Evolutionary conservation across 192 early-diverging fungal genomes (phyloP), one percentile per base, ranked within the genome.

Genomic region (Polychytrium aggregatum): DNA sequence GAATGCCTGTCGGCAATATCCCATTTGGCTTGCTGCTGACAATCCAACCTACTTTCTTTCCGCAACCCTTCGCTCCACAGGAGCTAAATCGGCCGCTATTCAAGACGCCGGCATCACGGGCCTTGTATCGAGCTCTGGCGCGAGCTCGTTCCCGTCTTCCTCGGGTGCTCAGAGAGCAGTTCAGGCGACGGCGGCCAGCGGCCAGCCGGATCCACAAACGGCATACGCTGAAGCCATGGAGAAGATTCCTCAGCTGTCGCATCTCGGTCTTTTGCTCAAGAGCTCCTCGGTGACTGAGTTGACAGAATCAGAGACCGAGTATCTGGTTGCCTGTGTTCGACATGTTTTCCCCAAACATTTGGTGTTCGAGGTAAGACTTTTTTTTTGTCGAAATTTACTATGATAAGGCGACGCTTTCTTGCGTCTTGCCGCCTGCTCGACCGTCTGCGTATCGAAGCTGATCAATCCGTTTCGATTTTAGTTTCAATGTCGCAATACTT

Each of bases 301-400:
- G 20, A 96, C 92, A 16, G 96, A 98, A 58, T 71, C 80, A 10
- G 96, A 97, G 63, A 92, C 88, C 10, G 96, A 98, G 63, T 98
- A 98, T 67, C 81, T 82, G 24, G 90, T 98, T 43, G 66, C 72
- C 18, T 90, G 85, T 53, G 62, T 92, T 45, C 97, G 97, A 66
- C 96, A 98, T 51, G 76, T 93, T n/a, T 98, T 89, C 59, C 64
- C 71, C 39, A 64, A 76, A 22, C 88, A 95, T 48, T 52, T 98
- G 50, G 86, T 98, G 9, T 94, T 97, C 72, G 90, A 98, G 76
- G 83, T 85, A 78, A 38, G 31, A 10, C 1, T 53, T 33, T 37
- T 49, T 7, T 17, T 31, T 13, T 29, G n/a, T 39, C n/a, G 16
- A 18, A 53, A 30, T n/a, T n/a, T n/a, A n/a, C n/a, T n/a, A n/a